Conservation (phyloP, 768 basidiomycete species). For the Leccinum variicolor region DNA sequence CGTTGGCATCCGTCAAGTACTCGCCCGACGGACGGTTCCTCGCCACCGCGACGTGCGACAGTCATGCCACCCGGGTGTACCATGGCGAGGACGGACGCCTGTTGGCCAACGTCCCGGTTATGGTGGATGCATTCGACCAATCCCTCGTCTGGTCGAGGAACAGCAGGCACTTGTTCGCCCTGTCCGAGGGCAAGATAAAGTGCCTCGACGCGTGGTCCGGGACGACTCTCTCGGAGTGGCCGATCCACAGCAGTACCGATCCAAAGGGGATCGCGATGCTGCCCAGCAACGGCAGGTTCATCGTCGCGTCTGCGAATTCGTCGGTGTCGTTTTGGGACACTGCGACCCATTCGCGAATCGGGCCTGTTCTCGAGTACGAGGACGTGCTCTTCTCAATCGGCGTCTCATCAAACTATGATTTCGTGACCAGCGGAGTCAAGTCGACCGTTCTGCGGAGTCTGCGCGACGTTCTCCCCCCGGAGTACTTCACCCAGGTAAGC, state of each 20-base stretch:
- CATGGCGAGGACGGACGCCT: not conserved
- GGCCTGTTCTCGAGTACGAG: slow-evolving; percentile 2
- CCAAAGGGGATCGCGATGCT: not conserved
- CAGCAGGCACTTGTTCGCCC: slow-evolving; percentile 4
- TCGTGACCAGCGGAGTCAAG: not conserved
- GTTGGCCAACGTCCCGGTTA: not conserved
- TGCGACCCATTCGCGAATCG: slow-evolving; percentile 1
- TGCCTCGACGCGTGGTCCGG: not conserved
- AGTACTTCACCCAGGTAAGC: not conserved
- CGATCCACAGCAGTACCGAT: not conserved
- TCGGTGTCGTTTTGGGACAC: slow-evolving; percentile 14
- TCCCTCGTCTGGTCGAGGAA: slow-evolving; percentile 6
- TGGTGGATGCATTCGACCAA: slow-evolving; percentile 1
- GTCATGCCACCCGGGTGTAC: slow-evolving; percentile 2
- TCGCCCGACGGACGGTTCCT: slow-evolving; percentile 5
- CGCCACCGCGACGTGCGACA: slow-evolving; percentile 4
- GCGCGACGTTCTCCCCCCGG: slow-evolving; percentile 1
- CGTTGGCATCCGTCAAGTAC: slow-evolving; percentile 10
- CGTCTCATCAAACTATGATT: slow-evolving; percentile 6
- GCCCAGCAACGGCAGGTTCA: slow-evolving; percentile 7
- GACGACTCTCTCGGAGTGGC: not conserved
- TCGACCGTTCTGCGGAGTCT: not conserved
- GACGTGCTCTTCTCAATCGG: slow-evolving; percentile 1
- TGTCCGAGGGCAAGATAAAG: slow-evolving; percentile 1
- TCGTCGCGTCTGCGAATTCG: not conserved